These are phyloP conservation scores for Lodderomyces parapsilosis DNA, from an alignment of 1,139 yeast species.

Conservation along the genomic window DNA sequence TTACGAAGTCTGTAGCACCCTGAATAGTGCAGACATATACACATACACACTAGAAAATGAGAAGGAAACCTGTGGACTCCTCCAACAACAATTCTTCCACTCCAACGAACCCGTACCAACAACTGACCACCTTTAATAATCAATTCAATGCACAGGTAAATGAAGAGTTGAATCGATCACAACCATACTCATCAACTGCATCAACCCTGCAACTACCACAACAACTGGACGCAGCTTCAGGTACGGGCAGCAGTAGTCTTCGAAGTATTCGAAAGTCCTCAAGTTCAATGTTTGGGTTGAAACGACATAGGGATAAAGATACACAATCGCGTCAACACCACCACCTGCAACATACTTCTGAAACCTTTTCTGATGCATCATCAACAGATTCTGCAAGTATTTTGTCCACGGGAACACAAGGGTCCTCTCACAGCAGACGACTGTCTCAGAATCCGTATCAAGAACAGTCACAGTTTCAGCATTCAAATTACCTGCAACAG, in stretches of 20 bases:
- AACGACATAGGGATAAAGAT: constrained; percentile 24
- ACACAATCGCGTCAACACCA: not conserved
- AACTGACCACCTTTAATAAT: constrained; percentile 5
- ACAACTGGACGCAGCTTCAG: not conserved
- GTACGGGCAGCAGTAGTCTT: not conserved
- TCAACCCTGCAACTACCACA: constrained; percentile 1
- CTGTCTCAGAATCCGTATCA: constrained; percentile 12
- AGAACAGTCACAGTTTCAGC: constrained; percentile 8
- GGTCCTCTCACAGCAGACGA: constrained; percentile 35
- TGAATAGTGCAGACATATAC: too few relatives aligned
- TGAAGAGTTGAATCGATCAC: constrained; percentile 34
- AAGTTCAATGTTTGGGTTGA: constrained; percentile 40
- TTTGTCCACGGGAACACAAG: constrained; percentile 23
- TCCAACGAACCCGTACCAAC: not conserved
- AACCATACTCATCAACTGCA: constrained; percentile 25
- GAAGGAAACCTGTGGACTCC: constrained; percentile 24
- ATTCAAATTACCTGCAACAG: constrained; percentile 1
- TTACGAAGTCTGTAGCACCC: too few relatives aligned
- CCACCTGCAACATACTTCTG: constrained; percentile 15
- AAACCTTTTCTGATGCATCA: constrained; percentile 32
- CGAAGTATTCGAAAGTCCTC: constrained; percentile 30
- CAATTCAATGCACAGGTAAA: constrained; percentile 19
- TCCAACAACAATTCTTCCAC: not conserved
- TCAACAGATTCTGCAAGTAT: constrained; percentile 37
- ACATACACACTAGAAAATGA: constrained; percentile 16